phyloP scores from a whole-genome alignment of 2,329 filamentous ascomycete species.

The Ceratocystis destructans region DNA sequence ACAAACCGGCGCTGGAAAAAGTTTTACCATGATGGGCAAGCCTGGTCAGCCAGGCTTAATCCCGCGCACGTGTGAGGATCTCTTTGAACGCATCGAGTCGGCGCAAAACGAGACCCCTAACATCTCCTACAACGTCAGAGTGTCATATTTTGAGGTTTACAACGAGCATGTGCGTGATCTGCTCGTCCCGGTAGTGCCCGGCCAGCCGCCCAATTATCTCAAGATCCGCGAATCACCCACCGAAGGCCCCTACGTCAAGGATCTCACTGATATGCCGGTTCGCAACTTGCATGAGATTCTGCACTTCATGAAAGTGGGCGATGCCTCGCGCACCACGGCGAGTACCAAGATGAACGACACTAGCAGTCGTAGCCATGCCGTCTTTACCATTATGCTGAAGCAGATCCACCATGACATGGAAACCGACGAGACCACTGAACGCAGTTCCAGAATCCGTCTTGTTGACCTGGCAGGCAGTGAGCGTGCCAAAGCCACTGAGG shows the following conservation, averaged over 20 bases:
- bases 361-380: conserved; percentile 86
- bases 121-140: conserved; percentile 91
- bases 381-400: conserved; percentile 96
- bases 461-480: conserved; percentile 94
- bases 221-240: conserved; percentile 93
- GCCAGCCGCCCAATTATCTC: conserved; percentile 74
- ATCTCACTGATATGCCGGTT: conserved; percentile 84
- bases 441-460: conserved; percentile 81
- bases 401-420: conserved; percentile 96
- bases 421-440: conserved; percentile 94
- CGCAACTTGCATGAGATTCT: conserved; percentile 77
- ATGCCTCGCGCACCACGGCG: conserved; percentile 73
- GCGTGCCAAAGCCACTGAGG: conserved; percentile 87
- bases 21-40: conserved; percentile 94
- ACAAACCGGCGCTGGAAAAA: conserved; percentile 94
- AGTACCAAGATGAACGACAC: conserved; percentile 99
- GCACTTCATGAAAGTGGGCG: conserved; percentile 79
- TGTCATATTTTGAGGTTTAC: conserved; percentile 98
- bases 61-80: conserved; percentile 84
- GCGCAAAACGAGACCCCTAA: conserved; percentile 67
- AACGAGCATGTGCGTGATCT: conserved; percentile 97
- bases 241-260: conserved; percentile 93
- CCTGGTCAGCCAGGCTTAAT: conserved; percentile 80
- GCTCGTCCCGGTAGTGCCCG: conserved; percentile 56
- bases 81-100: conserved; percentile 83